Evolutionary conservation across 108 stramenopile species (phyloP).

Genomic region (Skeletonema costatum): DNA sequence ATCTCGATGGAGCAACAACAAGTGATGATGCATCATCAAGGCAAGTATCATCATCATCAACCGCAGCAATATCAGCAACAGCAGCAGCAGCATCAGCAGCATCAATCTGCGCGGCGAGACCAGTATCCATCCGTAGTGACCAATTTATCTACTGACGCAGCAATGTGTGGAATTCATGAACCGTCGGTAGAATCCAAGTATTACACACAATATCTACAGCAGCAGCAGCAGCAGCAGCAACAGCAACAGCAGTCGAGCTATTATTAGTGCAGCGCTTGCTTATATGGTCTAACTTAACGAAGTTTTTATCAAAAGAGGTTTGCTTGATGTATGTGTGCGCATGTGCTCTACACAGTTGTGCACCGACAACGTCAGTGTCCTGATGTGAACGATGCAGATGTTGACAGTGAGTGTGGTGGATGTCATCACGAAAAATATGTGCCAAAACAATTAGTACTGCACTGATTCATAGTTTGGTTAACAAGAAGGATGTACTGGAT

Average conservation of each 20-base stretch:
- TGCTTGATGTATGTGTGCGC: no score
- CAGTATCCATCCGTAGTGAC: background rate
- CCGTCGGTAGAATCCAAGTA: background rate
- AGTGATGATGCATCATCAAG: background rate
- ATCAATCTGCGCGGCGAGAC: background rate
- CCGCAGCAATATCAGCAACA: slow-evolving; percentile 4
- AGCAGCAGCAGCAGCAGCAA: background rate
- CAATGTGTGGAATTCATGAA: background rate
- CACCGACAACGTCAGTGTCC: no score
- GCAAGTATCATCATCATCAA: background rate
- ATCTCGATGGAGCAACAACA: background rate
- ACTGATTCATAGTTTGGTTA: no score
- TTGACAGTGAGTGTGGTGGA: no score
- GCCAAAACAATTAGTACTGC: no score
- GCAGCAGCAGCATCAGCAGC: background rate
- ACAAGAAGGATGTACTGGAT: no score
- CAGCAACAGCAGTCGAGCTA: background rate
- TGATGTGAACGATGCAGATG: no score
- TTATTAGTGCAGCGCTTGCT: no score
- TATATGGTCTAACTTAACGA: no score
- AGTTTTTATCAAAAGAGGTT: no score
- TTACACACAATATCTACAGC: background rate
- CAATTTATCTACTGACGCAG: background rate
- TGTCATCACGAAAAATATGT: no score
- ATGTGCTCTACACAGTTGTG: no score